Conservation (phyloP, 2,329 filamentous ascomycete genomes). For the Lachnellula occidentalis region DNA sequence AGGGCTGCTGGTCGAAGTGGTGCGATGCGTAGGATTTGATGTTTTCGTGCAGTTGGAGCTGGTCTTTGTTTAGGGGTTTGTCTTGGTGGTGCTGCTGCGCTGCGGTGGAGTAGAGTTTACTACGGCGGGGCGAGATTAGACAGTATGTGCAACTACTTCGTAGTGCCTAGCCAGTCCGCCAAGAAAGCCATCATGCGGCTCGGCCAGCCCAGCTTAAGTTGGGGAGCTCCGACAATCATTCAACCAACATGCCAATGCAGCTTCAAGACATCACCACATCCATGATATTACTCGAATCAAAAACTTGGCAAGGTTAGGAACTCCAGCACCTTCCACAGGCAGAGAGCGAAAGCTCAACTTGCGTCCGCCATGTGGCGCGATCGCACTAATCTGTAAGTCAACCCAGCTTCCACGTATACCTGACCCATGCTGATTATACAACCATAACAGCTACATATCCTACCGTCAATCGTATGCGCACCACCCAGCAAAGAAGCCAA, state of each 20-base stretch:
- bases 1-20: not conserved
- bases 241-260: not conserved
- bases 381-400: constrained; percentile 87
- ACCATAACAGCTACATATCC: constrained; percentile 74
- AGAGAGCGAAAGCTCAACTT: constrained; percentile 9
- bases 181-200: too few species aligned
- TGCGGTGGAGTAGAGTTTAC: constrained; percentile 1
- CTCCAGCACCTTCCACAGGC: constrained; percentile 1
- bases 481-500: constrained; percentile 81
- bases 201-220: too few species aligned
- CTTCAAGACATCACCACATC: constrained; percentile 3
- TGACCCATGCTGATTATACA: constrained; percentile 26
- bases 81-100: not conserved
- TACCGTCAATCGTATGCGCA: constrained; percentile 98
- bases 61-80: not conserved
- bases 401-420: constrained; percentile 14
- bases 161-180: not conserved
- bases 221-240: too few species aligned
- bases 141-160: too few species aligned
- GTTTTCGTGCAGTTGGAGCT: not conserved
- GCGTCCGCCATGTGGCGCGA: constrained; percentile 88
- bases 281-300: not conserved
- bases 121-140: constrained; percentile 1
- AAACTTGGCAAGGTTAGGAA: not conserved
- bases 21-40: not conserved